Conservation (phyloP, 1,284 basidiomycete genomes). For the Cutaneotrichosporon cyanovorans region DNA sequence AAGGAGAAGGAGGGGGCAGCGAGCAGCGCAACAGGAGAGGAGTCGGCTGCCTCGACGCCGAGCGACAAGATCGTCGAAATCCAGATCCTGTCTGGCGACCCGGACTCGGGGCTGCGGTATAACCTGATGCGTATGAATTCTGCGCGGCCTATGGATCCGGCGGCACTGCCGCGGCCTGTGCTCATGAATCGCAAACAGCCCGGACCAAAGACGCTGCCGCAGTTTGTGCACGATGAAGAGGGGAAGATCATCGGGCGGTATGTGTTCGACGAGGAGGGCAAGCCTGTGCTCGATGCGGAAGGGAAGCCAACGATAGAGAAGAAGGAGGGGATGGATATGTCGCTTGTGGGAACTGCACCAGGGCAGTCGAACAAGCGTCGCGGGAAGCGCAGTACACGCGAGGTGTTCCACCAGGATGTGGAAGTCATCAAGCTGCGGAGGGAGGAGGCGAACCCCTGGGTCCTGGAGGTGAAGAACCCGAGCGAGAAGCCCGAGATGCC, state of each 20-base stretch:
- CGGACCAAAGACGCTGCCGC: constrained; percentile 23
- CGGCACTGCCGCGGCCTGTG: constrained; percentile 24
- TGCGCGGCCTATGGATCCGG: constrained; percentile 28
- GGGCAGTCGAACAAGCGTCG: constrained; percentile 16
- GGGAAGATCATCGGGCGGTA: constrained; percentile 36
- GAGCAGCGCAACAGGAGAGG: no score
- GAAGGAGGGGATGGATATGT: constrained; percentile 30
- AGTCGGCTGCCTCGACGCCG: not conserved
- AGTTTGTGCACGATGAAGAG: constrained; percentile 27
- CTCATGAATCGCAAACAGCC: constrained; percentile 39
- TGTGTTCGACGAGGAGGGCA: constrained; percentile 34
- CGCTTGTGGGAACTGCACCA: constrained; percentile 28
- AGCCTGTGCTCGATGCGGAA: constrained; percentile 33
- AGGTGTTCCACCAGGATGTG: constrained; percentile 39
- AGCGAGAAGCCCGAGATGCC: constrained; percentile 12
- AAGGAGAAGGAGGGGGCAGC: no score
- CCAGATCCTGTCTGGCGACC: constrained; percentile 31
- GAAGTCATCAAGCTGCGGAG: constrained; percentile 35
- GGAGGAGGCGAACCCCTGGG: constrained; percentile 41
- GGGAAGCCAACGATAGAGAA: constrained; percentile 34
- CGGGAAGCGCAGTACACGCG: constrained; percentile 27
- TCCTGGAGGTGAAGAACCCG: constrained; percentile 29
- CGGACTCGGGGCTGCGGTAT: constrained; percentile 24
- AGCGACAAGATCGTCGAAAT: constrained; percentile 26
- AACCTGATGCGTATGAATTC: constrained; percentile 38